A percentile compares a stretch with the other conserved stretches of the same genome.
phyloP scores from a whole-genome alignment of 2,329 filamentous ascomycete genomes.

The Hymenoscyphus infarciens region DNA sequence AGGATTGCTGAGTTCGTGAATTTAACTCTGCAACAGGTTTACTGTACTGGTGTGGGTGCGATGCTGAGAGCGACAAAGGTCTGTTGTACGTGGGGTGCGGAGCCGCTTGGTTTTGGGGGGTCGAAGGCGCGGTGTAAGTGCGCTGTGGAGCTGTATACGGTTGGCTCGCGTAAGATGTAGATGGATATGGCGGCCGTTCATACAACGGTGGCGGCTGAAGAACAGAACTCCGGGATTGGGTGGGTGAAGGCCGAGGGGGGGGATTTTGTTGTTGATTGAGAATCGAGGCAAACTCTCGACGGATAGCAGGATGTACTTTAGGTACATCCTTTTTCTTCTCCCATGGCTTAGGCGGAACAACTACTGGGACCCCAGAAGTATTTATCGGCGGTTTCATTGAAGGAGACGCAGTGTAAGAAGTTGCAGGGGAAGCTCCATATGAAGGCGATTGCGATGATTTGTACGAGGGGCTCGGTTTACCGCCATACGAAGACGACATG shows the following conservation, averaged over 20 bases:
- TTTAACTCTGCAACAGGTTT: neutral
- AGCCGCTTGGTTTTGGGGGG: neutral
- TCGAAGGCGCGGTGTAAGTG: neutral
- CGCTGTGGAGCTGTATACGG: neutral
- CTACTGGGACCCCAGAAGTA: slow-evolving; percentile 12
- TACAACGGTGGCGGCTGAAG: slow-evolving; percentile 26
- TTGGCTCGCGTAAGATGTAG: slow-evolving; percentile 4
- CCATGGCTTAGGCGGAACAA: slow-evolving; percentile 21
- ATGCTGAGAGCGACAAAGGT: slow-evolving; percentile 7
- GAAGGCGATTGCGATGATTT: slow-evolving; percentile 4
- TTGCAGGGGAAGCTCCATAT: slow-evolving; percentile 11
- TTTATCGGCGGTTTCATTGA: slow-evolving; percentile 15
- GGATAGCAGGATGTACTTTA: slow-evolving; percentile 39
- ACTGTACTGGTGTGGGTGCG: slow-evolving; percentile 13
- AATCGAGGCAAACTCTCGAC: slow-evolving; percentile 33
- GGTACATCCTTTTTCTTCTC: slow-evolving; percentile 29
- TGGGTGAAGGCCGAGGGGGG: slow-evolving; percentile 13
- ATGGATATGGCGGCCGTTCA: slow-evolving; percentile 19
- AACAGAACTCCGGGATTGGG: slow-evolving; percentile 18
- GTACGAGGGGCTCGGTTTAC: slow-evolving; percentile 7
- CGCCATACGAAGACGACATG: slow-evolving; percentile 15
- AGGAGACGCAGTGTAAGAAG: slow-evolving; percentile 12
- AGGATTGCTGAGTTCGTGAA: neutral
- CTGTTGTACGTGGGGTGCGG: slow-evolving; percentile 6
- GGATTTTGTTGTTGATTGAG: slow-evolving; percentile 27